Evolutionary conservation across 2,329 filamentous ascomycete species (phyloP).

Genomic region (Fusarium sp.): DNA sequence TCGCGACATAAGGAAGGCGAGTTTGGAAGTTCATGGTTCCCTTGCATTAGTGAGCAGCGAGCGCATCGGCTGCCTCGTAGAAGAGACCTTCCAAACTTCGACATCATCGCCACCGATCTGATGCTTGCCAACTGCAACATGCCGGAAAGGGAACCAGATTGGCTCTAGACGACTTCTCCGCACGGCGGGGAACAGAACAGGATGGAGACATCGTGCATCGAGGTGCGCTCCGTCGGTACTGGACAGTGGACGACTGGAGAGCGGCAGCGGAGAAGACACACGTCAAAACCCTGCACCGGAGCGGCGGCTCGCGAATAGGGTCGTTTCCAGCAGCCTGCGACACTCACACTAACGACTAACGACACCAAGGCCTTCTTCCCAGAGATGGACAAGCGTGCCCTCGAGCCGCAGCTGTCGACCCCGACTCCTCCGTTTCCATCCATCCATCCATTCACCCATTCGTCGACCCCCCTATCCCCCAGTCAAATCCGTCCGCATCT

Average conservation of each 20-base stretch:
- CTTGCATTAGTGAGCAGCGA: slow-evolving; percentile 37
- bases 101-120: slow-evolving; percentile 22
- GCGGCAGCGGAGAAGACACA: slow-evolving; percentile 37
- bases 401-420: slow-evolving; percentile 26
- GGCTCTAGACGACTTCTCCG: slow-evolving; percentile 41
- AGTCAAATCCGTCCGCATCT: slow-evolving; percentile 38
- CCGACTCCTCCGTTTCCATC: slow-evolving; percentile 34
- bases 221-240: slow-evolving; percentile 35
- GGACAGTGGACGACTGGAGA: slow-evolving; percentile 32
- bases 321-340: slow-evolving; percentile 41
- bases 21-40: slow-evolving; percentile 6
- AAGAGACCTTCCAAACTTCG: slow-evolving; percentile 4
- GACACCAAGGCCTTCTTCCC: slow-evolving; percentile 33
- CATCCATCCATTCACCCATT: slow-evolving; percentile 13
- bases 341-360: slow-evolving; percentile 16
- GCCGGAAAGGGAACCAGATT: slow-evolving; percentile 34
- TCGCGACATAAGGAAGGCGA: slow-evolving; percentile 2
- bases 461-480: background rate
- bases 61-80: slow-evolving; percentile 22
- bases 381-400: slow-evolving; percentile 40
- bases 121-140: slow-evolving; percentile 13
- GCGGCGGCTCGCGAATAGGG: slow-evolving; percentile 42
- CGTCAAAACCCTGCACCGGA: slow-evolving; percentile 41
- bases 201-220: slow-evolving; percentile 45
- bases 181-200: slow-evolving; percentile 39